Base-by-base conservation (phyloP, 257 asterid species). In the Gentiana straminea region DNA sequence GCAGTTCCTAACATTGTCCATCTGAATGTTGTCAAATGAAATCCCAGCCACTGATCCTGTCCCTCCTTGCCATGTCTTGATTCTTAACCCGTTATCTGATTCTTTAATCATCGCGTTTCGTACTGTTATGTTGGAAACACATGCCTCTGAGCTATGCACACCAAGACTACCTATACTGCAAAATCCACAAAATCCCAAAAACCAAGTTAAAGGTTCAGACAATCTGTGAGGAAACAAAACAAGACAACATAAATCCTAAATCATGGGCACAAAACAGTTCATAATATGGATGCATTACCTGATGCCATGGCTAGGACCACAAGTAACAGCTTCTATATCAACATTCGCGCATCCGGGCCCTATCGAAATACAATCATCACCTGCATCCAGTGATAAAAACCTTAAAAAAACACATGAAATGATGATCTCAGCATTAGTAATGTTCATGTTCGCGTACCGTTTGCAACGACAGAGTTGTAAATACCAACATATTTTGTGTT, bases 31-130 rank as follows among this genome's bases (percentile, higher is more conserved):
- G 67, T 88, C 94, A 43, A 92, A 92, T 37, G 75, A 67, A 52
- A 92, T 72, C 35, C 86, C 83, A 1, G 84, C 36, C 0, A 92
- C 95, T 0, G 97, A 92, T 7, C 99, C 97, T 36, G 94, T 62
- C 9, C 99, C 99, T 12, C 99, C 97, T 55, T 91, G 96, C 98
- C 98, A 91, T 43, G 98, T 91, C 75, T 91, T 91, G 75, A 91
- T 84, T 70, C 96, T 67, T 0, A 91, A 65, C 8, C 96, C 96
- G 24, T 87, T 91, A 66, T 91, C 96, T 0, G 96, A 91, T 4
- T 91, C 89, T 37, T 51, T 74, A 51, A 91, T 81, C 2, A 84
- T 32, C n/a, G 78, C 80, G 34, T 87, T 78, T 35, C 89, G 81
- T 8, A 91, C 94, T 0, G 94, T 77, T 64, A 91, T 64, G 81